phyloP scores from a whole-genome alignment of 2,329 filamentous ascomycete genomes.

The Immersiporthe knoxdaviesiana region DNA sequence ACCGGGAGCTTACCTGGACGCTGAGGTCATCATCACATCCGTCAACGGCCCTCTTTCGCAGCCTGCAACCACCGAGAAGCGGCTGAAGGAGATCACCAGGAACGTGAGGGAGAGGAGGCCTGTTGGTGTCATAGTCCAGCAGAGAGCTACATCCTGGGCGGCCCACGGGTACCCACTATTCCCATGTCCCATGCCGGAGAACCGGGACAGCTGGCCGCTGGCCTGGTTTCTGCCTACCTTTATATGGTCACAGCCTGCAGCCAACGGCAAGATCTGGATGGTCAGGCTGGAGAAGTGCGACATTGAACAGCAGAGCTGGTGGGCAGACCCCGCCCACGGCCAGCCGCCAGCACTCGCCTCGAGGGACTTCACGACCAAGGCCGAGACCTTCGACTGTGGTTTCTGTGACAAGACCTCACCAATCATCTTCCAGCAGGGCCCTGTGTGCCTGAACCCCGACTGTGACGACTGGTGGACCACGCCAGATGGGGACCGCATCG shows the following conservation, averaged over 20 bases:
- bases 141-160: not conserved
- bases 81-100: not conserved
- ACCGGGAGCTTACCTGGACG: slow-evolving; percentile 1
- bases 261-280: slow-evolving; percentile 4
- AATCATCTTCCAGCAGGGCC: not conserved
- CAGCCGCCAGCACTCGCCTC: not conserved
- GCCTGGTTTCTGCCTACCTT: slow-evolving; percentile 13
- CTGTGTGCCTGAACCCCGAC: slow-evolving; percentile 8
- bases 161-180: not conserved
- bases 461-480: slow-evolving; percentile 7
- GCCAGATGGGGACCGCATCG: not conserved
- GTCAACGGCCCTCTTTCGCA: not conserved
- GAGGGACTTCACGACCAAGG: slow-evolving; percentile 14
- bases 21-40: slow-evolving; percentile 9
- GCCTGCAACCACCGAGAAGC: not conserved
- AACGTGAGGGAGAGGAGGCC: not conserved
- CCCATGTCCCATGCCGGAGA: slow-evolving; percentile 9
- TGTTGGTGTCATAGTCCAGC: slow-evolving; percentile 1
- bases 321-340: not conserved
- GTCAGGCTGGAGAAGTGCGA: slow-evolving; percentile 15
- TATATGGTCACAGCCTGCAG: slow-evolving; percentile 13
- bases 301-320: slow-evolving; percentile 10
- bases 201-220: slow-evolving; percentile 9
- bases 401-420: not conserved
- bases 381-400: not conserved